phyloP scores from a whole-genome alignment of 2,329 filamentous ascomycete genomes.

The Cytospora piceae region DNA sequence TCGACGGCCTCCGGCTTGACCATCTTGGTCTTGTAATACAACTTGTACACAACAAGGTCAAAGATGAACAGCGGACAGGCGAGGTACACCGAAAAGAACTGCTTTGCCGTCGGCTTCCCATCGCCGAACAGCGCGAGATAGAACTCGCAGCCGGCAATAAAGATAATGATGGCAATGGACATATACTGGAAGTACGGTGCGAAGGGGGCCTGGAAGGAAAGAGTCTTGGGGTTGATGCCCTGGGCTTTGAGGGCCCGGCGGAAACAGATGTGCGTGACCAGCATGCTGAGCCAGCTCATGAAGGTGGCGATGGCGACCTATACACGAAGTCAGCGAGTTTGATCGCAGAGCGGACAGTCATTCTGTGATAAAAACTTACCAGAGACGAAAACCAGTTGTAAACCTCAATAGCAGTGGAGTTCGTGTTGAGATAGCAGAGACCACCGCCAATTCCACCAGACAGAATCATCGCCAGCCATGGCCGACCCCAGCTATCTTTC shows the following conservation, averaged over 20 bases:
- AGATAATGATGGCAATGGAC: slow-evolving; percentile 8
- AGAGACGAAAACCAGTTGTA: slow-evolving; percentile 41
- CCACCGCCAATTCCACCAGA: slow-evolving; percentile 39
- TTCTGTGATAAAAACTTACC: slow-evolving; percentile 29
- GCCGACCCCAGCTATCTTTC: slow-evolving; percentile 37
- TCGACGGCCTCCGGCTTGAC: slow-evolving; percentile 38
- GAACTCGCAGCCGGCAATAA: slow-evolving; percentile 25
- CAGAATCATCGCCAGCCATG: slow-evolving; percentile 37
- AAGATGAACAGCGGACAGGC: slow-evolving; percentile 17
- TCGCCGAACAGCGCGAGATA: slow-evolving; percentile 21
- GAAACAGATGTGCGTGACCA: slow-evolving; percentile 18
- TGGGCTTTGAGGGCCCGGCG: slow-evolving; percentile 18
- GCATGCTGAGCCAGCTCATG: slow-evolving; percentile 22
- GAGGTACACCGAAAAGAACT: slow-evolving; percentile 28
- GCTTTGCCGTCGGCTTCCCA: slow-evolving; percentile 9
- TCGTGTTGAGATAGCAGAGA: slow-evolving; percentile 40
- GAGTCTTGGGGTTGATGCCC: slow-evolving; percentile 19
- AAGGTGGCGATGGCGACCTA: slow-evolving; percentile 25
- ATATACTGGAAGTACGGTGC: slow-evolving; percentile 20
- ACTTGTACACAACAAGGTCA: slow-evolving; percentile 31
- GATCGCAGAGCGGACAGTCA: not conserved
- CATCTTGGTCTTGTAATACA: slow-evolving; percentile 22
- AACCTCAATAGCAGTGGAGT: slow-evolving; percentile 35
- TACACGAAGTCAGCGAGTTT: not conserved
- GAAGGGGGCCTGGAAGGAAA: slow-evolving; percentile 10